Percentiles rank a stretch among this genome's conserved stretches.
phyloP scores from a whole-genome alignment of 352 stramenopile species.

The Globisporangium spiculum region DNA sequence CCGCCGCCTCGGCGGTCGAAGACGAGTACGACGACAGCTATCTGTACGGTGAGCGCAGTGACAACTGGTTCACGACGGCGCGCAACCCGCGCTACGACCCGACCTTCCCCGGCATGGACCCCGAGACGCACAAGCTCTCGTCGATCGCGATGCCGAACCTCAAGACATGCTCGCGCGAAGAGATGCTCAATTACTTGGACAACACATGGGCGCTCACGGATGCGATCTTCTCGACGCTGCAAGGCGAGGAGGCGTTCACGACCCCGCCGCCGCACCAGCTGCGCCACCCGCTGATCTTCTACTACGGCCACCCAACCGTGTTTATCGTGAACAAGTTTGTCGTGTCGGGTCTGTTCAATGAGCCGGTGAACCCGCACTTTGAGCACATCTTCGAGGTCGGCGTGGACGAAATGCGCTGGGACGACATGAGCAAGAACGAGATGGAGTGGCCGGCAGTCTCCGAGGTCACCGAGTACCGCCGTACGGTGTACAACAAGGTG shows the following conservation, averaged over 20 bases:
- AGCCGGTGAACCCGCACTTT: conserved; percentile 91
- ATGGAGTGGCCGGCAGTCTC: conserved; percentile 90
- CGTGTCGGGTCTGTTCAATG: conserved; percentile 85
- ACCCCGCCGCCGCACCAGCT: conserved; percentile 91
- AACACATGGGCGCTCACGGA: conserved; percentile 95
- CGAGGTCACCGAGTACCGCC: conserved; percentile 92
- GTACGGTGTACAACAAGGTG: conserved; percentile 89
- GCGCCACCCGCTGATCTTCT: conserved; percentile 97
- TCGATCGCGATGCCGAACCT: conserved; percentile 87
- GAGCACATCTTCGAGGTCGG: conserved; percentile 96
- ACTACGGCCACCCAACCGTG: conserved; percentile 96
- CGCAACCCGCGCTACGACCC: conserved; percentile 54
- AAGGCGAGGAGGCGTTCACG: conserved; percentile 89
- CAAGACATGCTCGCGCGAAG: conserved; percentile 67
- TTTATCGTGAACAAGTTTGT: conserved; percentile 98
- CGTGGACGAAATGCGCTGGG: conserved; percentile 98
- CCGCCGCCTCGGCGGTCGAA: conserved; percentile 23
- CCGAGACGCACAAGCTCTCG: conserved; percentile 36
- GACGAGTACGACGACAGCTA: conserved; percentile 50
- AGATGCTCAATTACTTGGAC: conserved; percentile 94
- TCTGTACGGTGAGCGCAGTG: conserved; percentile 53
- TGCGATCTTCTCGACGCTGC: conserved; percentile 90
- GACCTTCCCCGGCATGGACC: conserved; percentile 54
- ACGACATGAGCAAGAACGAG: conserved; percentile 98
- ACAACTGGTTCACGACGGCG: conserved; percentile 75